phyloP scores from a whole-genome alignment of 2,329 filamentous ascomycete genomes.

The Delphinella strobiligena region DNA sequence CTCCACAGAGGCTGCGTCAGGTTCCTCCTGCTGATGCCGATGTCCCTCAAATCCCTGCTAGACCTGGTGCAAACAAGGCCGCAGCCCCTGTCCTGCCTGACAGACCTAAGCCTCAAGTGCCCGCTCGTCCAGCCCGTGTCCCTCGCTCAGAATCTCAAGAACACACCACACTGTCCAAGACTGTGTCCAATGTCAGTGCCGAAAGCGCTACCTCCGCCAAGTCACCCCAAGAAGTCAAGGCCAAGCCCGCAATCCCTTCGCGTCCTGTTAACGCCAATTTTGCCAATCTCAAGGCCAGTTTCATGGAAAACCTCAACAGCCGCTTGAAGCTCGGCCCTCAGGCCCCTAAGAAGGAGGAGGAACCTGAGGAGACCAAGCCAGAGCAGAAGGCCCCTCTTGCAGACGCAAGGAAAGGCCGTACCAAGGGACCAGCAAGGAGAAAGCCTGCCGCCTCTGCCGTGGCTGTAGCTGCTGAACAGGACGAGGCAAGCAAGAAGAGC shows the following conservation, averaged over 20 bases:
- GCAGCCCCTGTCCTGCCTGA: slow-evolving; percentile 44
- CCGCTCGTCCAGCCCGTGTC: slow-evolving; percentile 46
- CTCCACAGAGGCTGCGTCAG: background rate
- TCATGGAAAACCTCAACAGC: slow-evolving; percentile 87
- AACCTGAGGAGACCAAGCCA: slow-evolving; percentile 43
- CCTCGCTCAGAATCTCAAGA: slow-evolving; percentile 21
- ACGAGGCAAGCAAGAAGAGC: slow-evolving; percentile 40
- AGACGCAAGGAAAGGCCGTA: slow-evolving; percentile 83
- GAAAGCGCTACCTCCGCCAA: slow-evolving; percentile 21
- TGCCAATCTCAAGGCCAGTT: slow-evolving; percentile 77
- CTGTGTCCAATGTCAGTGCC: slow-evolving; percentile 28
- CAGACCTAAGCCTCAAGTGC: slow-evolving; percentile 52
- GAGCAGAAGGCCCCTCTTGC: slow-evolving; percentile 67
- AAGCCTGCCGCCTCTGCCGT: slow-evolving; percentile 51
- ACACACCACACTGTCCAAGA: slow-evolving; percentile 21
- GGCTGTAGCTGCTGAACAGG: slow-evolving; percentile 24
- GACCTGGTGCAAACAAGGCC: slow-evolving; percentile 25
- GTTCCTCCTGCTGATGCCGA: background rate
- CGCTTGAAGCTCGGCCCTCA: slow-evolving; percentile 79
- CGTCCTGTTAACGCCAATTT: slow-evolving; percentile 76
- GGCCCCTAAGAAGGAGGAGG: slow-evolving; percentile 51
- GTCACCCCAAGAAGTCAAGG: slow-evolving; percentile 40
- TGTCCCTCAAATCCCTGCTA: background rate
- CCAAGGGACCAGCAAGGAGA: slow-evolving; percentile 73
- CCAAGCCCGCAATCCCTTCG: slow-evolving; percentile 74